phyloP scores from a whole-genome alignment of 306 rosid genomes.

The Fragaria iinumae region DNA sequence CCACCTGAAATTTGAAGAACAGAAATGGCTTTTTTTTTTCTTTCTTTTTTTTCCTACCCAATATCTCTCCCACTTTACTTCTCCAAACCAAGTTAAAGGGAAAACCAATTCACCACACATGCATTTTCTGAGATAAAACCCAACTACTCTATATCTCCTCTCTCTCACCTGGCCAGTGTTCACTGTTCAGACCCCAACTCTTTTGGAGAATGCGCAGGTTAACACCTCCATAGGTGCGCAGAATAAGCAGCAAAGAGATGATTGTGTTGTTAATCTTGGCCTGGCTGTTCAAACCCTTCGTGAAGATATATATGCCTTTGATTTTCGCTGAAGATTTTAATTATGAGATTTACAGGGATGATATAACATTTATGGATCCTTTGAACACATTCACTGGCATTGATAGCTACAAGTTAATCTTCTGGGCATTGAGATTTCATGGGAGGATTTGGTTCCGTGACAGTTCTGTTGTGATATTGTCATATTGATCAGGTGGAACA shows the following conservation, averaged over 20 bases:
- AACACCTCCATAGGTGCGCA: slow-evolving; percentile 43
- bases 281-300: slow-evolving; percentile 84
- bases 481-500: slow-evolving; percentile 82
- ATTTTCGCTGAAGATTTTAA: slow-evolving; percentile 81
- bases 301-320: slow-evolving; percentile 72
- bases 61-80: slow-evolving; percentile 52
- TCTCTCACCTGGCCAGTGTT: slow-evolving; percentile 38
- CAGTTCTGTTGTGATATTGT: slow-evolving; percentile 19
- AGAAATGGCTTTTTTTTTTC: slow-evolving; percentile 67
- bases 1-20: not conserved
- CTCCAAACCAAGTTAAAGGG: slow-evolving; percentile 58
- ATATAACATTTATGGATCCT: slow-evolving; percentile 76
- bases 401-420: slow-evolving; percentile 76
- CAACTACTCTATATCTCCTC: slow-evolving; percentile 24
- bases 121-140: slow-evolving; percentile 37
- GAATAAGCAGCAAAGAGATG: slow-evolving; percentile 54
- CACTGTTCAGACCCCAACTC: slow-evolving; percentile 31
- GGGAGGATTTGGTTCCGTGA: slow-evolving; percentile 75
- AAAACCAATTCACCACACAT: slow-evolving; percentile 45
- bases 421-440: slow-evolving; percentile 91
- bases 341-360: slow-evolving; percentile 91
- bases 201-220: slow-evolving; percentile 47
- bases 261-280: slow-evolving; percentile 86
- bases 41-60: slow-evolving; percentile 39
- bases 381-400: slow-evolving; percentile 78